phyloP scores from a whole-genome alignment of 225 moss, liverwort and hornwort species.

The Polytrichum formosum region DNA sequence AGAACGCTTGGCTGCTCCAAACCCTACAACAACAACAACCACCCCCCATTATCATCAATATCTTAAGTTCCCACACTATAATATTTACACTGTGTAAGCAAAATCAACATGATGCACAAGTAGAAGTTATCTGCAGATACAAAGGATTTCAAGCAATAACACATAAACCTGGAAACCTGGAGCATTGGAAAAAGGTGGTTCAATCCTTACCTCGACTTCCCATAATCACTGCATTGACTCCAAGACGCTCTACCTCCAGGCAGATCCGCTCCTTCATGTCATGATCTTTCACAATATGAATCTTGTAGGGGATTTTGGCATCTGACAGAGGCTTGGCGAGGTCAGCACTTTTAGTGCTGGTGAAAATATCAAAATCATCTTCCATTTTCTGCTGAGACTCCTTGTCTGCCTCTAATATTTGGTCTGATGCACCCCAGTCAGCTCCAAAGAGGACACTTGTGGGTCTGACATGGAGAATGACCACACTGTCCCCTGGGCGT shows the following conservation, averaged over 20 bases:
- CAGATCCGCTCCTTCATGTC: conserved; percentile 70
- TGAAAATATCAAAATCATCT: conserved; percentile 57
- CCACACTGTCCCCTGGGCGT: conserved; percentile 48
- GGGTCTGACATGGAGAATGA: conserved; percentile 61
- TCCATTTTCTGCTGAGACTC: conserved; percentile 70
- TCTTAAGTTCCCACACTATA: background rate
- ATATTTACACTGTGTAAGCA: too few relatives aligned
- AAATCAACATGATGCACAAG: too few relatives aligned
- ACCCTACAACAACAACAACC: conserved; percentile 20
- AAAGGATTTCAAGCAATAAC: too few relatives aligned
- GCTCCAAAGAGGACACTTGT: conserved; percentile 65
- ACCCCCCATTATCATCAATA: too few relatives aligned
- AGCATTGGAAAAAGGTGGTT: background rate
- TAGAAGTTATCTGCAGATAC: too few relatives aligned
- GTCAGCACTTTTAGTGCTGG: conserved; percentile 50
- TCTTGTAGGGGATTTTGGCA: conserved; percentile 58
- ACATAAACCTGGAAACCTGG: too few relatives aligned
- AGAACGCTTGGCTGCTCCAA: conserved; percentile 57
- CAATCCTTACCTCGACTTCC: conserved; percentile 51
- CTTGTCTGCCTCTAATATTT: conserved; percentile 54
- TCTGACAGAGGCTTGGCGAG: conserved; percentile 53
- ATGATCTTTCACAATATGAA: conserved; percentile 68
- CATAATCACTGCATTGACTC: conserved; percentile 65
- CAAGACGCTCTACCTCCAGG: conserved; percentile 65
- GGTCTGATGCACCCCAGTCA: conserved; percentile 69